These are phyloP conservation scores for Trichophyton rubrum DNA, from an alignment of 2,329 filamentous ascomycete species.

Conservation along the genomic window DNA sequence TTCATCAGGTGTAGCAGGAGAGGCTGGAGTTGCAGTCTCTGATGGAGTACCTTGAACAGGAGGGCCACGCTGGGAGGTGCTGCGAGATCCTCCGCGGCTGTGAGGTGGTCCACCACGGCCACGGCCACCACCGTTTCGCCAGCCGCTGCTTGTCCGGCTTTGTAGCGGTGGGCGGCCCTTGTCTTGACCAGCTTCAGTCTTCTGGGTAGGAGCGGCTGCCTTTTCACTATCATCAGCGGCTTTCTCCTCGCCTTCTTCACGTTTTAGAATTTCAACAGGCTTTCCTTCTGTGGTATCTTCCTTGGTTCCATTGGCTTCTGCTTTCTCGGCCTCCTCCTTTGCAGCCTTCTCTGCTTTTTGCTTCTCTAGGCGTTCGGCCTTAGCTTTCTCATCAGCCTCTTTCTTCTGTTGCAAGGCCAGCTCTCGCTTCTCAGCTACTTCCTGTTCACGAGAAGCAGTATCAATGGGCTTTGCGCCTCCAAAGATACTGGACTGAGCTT, in stretches of 20 bases:
- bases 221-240: slow-evolving; percentile 30
- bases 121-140: slow-evolving; percentile 22
- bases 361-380: slow-evolving; percentile 56
- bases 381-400: slow-evolving; percentile 74
- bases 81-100: slow-evolving; percentile 5
- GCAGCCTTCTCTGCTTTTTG: slow-evolving; percentile 53
- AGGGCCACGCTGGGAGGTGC: slow-evolving; percentile 6
- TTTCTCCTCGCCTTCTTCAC: slow-evolving; percentile 34
- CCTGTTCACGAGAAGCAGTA: slow-evolving; percentile 74
- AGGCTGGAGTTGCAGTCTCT: slow-evolving; percentile 16
- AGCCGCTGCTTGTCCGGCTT: slow-evolving; percentile 30
- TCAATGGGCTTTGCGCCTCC: slow-evolving; percentile 90
- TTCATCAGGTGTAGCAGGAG: slow-evolving; percentile 26
- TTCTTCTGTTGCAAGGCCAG: slow-evolving; percentile 66
- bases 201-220: slow-evolving; percentile 26
- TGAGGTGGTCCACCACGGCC: slow-evolving; percentile 8
- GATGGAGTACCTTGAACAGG: background rate
- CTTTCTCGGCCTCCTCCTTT: slow-evolving; percentile 34
- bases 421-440: slow-evolving; percentile 79
- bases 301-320: slow-evolving; percentile 32
- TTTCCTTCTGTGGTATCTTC: slow-evolving; percentile 34
- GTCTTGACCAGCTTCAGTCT: slow-evolving; percentile 14
- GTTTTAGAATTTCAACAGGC: slow-evolving; percentile 45
- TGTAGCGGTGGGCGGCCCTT: slow-evolving; percentile 19
- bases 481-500: slow-evolving; percentile 83